Base-by-base conservation (phyloP, 2,329 filamentous ascomycete genomes). In the Alternaria novae-zelandiae region DNA sequence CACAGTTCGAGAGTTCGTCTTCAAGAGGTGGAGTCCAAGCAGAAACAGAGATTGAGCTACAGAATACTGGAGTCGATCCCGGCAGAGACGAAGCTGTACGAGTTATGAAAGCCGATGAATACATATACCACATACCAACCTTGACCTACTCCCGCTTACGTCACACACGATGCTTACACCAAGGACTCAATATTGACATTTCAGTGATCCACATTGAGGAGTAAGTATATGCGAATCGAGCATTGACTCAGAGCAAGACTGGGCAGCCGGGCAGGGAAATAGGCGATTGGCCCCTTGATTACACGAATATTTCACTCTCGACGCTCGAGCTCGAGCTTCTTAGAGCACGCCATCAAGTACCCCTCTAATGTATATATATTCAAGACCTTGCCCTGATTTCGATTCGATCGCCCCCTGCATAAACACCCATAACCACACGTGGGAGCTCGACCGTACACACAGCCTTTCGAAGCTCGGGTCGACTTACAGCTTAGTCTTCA, bases 11-110 rank as follows among this genome's bases (percentile, higher is more conserved):
- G 94, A 97, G 78, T 88, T 97, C 65, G 87, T 91, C 65, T 84
- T 97, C 57, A 91, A 89, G 81, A 86, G 95, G 65, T 97, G 94
- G 93, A 88, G 92, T 53, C 90, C 90, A 54, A 97, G 96, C 79
- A 86, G 94, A 44, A 95, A 89, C 78, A 81, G 89, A 57, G 88
- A 89, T 77, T 90, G 65, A 66, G 36, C 10, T 46, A 2, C 28
- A 3, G 28, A 12, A 15, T 12, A 25, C 21, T 0, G 13, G 36
- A n/a, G 2, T 8, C 20, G 3, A 25, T 15, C 1, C 30, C 20
- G n/a, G 32, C 5, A 12, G 9, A 20, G 4, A 51, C 10, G 30
- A 53, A 49, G 26, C 28, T 23, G 32, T 21, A 26, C 12, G 46
- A 21, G 13, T 43, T 53, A 51, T 23, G 25, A 56, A 45, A 23